phyloP scores from a whole-genome alignment of 2,329 filamentous ascomycete species.

The Hypoxylon sp. region DNA sequence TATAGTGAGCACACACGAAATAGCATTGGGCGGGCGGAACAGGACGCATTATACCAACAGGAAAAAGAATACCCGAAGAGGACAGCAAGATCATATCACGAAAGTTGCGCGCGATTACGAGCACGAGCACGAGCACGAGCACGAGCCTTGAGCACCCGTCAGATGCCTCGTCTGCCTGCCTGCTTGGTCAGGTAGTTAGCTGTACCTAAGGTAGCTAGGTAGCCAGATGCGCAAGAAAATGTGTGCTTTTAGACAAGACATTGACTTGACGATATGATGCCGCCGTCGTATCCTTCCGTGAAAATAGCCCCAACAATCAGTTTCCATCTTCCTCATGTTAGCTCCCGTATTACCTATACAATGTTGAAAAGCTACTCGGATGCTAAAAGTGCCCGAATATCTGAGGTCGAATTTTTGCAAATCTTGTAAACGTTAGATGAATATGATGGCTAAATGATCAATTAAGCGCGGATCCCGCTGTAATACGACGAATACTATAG shows the following conservation, averaged over 20 bases:
- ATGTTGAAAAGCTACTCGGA: too few species aligned
- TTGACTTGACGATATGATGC: not conserved
- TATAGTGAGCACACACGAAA: conserved; percentile 20
- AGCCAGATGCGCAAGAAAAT: not conserved
- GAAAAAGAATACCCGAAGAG: conserved; percentile 26
- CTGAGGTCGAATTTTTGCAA: too few species aligned
- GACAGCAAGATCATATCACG: conserved; percentile 9
- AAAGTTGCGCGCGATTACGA: conserved; percentile 7
- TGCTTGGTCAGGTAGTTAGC: not conserved
- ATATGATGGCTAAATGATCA: too few species aligned
- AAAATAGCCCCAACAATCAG: too few species aligned
- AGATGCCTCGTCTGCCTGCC: not conserved
- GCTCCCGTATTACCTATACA: too few species aligned
- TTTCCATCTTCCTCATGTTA: too few species aligned
- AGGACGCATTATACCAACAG: conserved; percentile 21
- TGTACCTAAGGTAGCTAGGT: not conserved
- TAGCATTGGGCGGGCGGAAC: conserved; percentile 15
- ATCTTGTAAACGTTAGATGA: too few species aligned
- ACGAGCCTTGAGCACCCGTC: not conserved
- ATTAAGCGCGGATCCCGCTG: too few species aligned
- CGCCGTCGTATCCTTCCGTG: too few species aligned
- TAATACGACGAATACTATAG: too few species aligned
- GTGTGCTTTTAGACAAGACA: conserved; percentile 9
- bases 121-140: too few species aligned
- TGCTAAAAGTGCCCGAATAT: too few species aligned